These are phyloP conservation scores for Coniochaeta ligniaria DNA, from an alignment of 2,329 filamentous ascomycete species.

Conservation along the genomic window DNA sequence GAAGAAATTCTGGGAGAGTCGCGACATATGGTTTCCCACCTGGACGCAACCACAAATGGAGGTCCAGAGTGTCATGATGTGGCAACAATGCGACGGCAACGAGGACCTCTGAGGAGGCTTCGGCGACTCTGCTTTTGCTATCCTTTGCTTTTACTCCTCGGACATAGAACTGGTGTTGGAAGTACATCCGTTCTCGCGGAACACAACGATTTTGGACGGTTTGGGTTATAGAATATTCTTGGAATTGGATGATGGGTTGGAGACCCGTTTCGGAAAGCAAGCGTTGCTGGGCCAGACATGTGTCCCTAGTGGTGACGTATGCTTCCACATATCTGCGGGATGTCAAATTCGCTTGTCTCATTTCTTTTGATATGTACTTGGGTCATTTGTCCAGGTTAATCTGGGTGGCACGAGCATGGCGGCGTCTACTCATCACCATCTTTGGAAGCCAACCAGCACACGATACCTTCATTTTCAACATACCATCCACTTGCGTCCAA, in stretches of 20 bases:
- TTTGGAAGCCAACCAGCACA: not conserved
- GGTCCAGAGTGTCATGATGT: conserved; percentile 63
- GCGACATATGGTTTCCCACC: conserved; percentile 59
- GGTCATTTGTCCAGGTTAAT: not conserved
- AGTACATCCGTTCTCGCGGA: not conserved
- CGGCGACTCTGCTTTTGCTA: conserved; percentile 3
- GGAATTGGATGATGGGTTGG: not conserved
- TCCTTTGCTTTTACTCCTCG: not conserved
- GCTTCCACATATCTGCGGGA: not conserved
- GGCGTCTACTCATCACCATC: not conserved
- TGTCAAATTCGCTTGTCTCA: not conserved
- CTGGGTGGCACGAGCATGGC: not conserved
- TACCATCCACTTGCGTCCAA: not conserved
- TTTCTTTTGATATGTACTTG: not conserved
- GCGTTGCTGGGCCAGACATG: not conserved
- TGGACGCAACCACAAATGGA: conserved; percentile 65
- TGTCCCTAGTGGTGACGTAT: not conserved
- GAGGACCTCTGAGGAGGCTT: conserved; percentile 36
- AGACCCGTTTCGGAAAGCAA: not conserved
- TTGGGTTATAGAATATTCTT: conserved; percentile 1
- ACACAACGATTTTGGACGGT: not conserved
- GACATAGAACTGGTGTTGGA: conserved; percentile 2
- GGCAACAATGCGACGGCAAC: conserved; percentile 59
- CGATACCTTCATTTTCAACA: not conserved
- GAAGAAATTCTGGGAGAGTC: conserved; percentile 70